Evolutionary conservation across 2,329 filamentous ascomycete species (phyloP).

Genomic region (Verruconis gallopava): DNA sequence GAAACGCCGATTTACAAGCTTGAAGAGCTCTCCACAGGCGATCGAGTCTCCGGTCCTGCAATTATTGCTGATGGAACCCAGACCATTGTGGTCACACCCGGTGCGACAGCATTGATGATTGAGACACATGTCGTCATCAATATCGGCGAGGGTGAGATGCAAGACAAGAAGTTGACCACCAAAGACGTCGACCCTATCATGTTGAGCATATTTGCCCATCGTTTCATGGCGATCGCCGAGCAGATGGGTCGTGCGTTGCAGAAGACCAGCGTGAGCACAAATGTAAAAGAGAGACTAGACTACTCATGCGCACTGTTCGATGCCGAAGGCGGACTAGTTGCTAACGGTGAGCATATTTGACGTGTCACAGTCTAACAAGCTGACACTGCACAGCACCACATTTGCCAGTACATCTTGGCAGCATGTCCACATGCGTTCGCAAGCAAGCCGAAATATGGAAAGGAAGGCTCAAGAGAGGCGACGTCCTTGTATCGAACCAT

Average conservation of each 20-base stretch:
- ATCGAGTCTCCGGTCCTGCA: constrained; percentile 64
- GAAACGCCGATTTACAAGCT: constrained; percentile 77
- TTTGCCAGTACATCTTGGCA: constrained; percentile 68
- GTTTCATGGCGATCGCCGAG: constrained; percentile 78
- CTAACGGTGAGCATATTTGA: constrained; percentile 41
- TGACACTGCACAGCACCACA: constrained; percentile 45
- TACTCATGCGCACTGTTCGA: constrained; percentile 77
- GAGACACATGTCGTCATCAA: constrained; percentile 86
- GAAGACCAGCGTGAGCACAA: constrained; percentile 68
- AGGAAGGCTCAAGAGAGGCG: constrained; percentile 62
- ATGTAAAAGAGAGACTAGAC: constrained; percentile 71
- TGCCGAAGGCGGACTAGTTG: constrained; percentile 59
- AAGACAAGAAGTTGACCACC: constrained; percentile 36
- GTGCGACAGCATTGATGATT: constrained; percentile 61
- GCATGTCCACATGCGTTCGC: constrained; percentile 72
- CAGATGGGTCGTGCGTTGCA: constrained; percentile 71
- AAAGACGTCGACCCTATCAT: constrained; percentile 60
- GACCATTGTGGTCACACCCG: constrained; percentile 80
- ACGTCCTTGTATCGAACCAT: constrained; percentile 75
- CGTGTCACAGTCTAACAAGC: background rate
- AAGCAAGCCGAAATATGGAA: constrained; percentile 72
- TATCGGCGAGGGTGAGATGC: constrained; percentile 45
- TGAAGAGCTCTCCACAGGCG: constrained; percentile 57
- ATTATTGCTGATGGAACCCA: constrained; percentile 81
- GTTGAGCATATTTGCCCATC: constrained; percentile 65